phyloP scores from a whole-genome alignment of 176 grass and related monocot genomes.

The Chrysopogon serrulatus region DNA sequence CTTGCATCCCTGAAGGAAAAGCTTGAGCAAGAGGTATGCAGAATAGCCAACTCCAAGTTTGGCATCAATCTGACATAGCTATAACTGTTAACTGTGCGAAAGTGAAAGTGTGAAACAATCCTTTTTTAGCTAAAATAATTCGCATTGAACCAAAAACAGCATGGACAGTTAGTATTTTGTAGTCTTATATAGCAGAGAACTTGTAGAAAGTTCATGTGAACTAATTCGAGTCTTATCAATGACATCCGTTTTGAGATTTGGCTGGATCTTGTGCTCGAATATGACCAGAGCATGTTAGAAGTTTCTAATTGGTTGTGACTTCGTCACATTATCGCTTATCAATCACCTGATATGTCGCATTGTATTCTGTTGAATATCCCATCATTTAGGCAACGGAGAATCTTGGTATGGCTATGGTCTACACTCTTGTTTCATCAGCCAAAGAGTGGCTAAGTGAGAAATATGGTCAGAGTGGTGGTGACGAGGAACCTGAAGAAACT shows the following conservation, averaged over 20 bases:
- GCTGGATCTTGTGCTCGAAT: slow-evolving; percentile 11
- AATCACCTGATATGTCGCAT: neutral
- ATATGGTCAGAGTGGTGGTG: slow-evolving; percentile 56
- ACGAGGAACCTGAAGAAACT: slow-evolving; percentile 53
- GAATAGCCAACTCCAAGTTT: slow-evolving; percentile 8
- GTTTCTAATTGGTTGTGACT: neutral
- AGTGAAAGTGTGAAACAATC: neutral
- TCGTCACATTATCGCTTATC: slow-evolving; percentile 1
- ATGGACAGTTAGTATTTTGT: neutral
- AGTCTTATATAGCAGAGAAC: neutral
- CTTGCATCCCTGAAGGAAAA: slow-evolving; percentile 74
- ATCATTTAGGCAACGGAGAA: slow-evolving; percentile 79
- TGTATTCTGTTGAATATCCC: slow-evolving; percentile 9
- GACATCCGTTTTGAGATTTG: neutral
- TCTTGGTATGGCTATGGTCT: slow-evolving; percentile 99
- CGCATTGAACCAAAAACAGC: neutral
- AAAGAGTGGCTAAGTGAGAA: slow-evolving; percentile 96
- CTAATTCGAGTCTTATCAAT: neutral
- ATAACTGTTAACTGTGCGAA: neutral
- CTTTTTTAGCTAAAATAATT: slow-evolving; percentile 21
- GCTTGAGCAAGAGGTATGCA: slow-evolving; percentile 79
- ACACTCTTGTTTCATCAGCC: slow-evolving; percentile 91
- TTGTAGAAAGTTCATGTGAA: neutral
- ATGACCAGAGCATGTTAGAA: neutral
- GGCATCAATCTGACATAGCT: neutral